phyloP scores from a whole-genome alignment of 2,329 filamentous ascomycete species.

The Sclerotinia minor region DNA sequence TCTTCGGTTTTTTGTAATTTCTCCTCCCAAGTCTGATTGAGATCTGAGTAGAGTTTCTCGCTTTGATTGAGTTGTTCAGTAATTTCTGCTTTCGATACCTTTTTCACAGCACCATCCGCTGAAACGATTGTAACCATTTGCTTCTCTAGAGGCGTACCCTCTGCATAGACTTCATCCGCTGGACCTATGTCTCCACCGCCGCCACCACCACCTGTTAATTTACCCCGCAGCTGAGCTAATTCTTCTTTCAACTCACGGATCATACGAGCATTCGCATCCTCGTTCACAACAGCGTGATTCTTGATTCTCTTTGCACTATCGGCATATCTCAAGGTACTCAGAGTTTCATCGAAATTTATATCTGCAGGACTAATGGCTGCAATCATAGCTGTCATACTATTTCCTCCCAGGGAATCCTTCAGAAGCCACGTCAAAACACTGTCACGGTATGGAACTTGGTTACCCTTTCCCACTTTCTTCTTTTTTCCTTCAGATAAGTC shows the following conservation, averaged over 20 bases:
- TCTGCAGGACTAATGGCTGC: conserved; percentile 97
- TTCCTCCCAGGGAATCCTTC: conserved; percentile 95
- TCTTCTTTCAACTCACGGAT: conserved; percentile 98
- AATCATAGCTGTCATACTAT: conserved; percentile 99
- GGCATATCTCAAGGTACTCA: conserved; percentile 92
- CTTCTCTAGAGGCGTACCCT: conserved; percentile 88
- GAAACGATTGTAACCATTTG: conserved; percentile 95
- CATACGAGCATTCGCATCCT: conserved; percentile 98
- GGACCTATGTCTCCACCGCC: conserved; percentile 47
- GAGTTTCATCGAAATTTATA: conserved; percentile 97
- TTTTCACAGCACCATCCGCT: conserved; percentile 82
- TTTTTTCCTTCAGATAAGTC: conserved; percentile 86
- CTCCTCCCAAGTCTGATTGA: conserved; percentile 99
- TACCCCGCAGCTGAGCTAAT: conserved; percentile 78
- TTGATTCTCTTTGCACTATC: conserved; percentile 99
- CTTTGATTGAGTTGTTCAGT: conserved; percentile 94
- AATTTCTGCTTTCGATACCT: conserved; percentile 97
- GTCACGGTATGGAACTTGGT: conserved; percentile 91
- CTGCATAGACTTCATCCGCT: conserved; percentile 82
- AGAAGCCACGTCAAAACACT: conserved; percentile 94
- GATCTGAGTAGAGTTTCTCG: conserved; percentile 91
- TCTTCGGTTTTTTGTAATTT: conserved; percentile 93
- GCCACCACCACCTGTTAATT: conserved; percentile 64
- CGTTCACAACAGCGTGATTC: conserved; percentile 99
- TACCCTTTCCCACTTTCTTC: conserved; percentile 68